Conservation (phyloP, 768 basidiomycete genomes). For the Thelephora ganbajun region DNA sequence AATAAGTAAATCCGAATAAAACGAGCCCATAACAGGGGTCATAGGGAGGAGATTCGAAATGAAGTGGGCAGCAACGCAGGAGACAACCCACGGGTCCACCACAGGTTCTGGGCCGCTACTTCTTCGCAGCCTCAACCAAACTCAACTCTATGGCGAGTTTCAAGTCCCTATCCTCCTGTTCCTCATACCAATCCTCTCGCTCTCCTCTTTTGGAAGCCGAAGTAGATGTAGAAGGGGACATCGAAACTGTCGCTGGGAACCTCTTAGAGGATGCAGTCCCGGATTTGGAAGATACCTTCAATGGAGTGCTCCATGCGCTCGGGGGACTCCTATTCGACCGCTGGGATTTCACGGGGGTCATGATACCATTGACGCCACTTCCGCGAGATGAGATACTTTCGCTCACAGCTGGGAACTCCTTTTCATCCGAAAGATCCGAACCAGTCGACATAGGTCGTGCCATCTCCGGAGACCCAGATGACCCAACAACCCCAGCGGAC, state of each 20-base stretch:
- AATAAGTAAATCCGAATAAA: too few relatives aligned
- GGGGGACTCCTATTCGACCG: conserved; percentile 12
- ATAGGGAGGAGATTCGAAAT: too few relatives aligned
- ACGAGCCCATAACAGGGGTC: too few relatives aligned
- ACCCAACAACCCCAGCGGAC: not conserved
- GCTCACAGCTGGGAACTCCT: conserved; percentile 21
- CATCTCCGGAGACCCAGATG: not conserved
- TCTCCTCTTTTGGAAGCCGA: not conserved
- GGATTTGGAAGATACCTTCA: conserved; percentile 11
- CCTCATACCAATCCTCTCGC: not conserved
- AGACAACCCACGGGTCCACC: too few relatives aligned
- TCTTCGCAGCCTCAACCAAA: conserved; percentile 38
- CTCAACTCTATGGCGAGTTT: conserved; percentile 55
- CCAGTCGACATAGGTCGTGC: not conserved
- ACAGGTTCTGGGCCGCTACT: too few relatives aligned
- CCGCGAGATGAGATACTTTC: conserved; percentile 15
- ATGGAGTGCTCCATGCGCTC: conserved; percentile 20
- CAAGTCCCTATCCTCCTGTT: conserved; percentile 51
- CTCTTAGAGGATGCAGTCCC: conserved; percentile 11
- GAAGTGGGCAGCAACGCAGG: too few relatives aligned
- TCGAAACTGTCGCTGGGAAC: conserved; percentile 3
- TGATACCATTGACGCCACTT: conserved; percentile 10
- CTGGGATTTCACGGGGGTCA: conserved; percentile 6
- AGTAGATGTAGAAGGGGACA: conserved; percentile 3
- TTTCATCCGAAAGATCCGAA: conserved; percentile 11